Percentiles rank a stretch among this genome's conserved stretches.
phyloP scores from a whole-genome alignment of 306 rosid genomes.

The Ziziphus jujuba region DNA sequence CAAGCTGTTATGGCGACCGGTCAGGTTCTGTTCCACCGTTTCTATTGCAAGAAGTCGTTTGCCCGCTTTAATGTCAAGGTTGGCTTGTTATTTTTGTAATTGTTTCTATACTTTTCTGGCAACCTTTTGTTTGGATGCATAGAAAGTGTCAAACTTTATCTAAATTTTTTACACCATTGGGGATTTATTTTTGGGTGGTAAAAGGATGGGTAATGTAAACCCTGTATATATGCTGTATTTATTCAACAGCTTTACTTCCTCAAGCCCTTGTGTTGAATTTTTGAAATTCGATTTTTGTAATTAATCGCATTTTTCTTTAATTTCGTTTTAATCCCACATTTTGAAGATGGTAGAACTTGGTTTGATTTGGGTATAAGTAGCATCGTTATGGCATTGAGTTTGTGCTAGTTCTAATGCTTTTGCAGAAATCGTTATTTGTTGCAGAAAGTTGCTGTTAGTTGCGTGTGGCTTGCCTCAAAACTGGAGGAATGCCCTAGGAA shows the following conservation, averaged over 20 bases:
- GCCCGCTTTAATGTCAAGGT: conserved; percentile 95
- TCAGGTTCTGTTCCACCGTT: conserved; percentile 91
- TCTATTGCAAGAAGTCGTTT: conserved; percentile 94
- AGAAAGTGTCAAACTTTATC: background rate
- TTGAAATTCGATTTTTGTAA: background rate
- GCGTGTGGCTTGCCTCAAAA: conserved; percentile 96
- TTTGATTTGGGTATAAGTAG: background rate
- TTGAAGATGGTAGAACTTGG: background rate
- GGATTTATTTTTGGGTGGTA: background rate
- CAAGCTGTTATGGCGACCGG: conserved; percentile 99
- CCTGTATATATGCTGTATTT: background rate
- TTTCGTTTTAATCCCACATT: background rate
- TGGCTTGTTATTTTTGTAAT: background rate
- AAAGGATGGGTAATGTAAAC: background rate
- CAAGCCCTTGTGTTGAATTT: background rate
- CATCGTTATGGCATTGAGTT: background rate
- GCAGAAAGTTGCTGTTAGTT: conserved; percentile 97
- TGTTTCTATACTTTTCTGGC: background rate
- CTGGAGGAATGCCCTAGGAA: conserved; percentile 88
- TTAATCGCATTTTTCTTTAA: background rate
- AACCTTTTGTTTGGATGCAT: background rate
- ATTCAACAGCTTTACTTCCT: background rate
- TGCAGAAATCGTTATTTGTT: conserved; percentile 10
- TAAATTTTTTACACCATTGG: background rate
- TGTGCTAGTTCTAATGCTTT: background rate